Evolutionary conservation across 805 yeast species (phyloP).

Genomic region (Lachancea meyersii): DNA sequence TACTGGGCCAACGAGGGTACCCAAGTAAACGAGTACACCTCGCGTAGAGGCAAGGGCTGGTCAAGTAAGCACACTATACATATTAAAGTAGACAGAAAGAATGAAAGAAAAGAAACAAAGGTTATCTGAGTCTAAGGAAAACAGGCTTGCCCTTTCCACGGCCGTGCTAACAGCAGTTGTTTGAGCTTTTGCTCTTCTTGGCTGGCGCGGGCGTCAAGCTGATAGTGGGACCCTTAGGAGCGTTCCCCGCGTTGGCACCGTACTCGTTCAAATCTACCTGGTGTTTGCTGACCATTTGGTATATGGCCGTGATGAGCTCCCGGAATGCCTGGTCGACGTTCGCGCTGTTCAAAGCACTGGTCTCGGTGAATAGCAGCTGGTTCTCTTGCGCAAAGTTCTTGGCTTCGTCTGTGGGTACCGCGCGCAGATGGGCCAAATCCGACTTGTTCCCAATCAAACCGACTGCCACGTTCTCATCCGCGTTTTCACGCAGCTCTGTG

Average conservation of each 20-base stretch:
- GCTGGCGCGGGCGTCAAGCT: conserved; percentile 90
- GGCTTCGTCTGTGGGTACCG: conserved; percentile 97
- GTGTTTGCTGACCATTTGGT: conserved; percentile 89
- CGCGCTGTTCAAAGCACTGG: conserved; percentile 88
- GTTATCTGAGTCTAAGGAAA: background rate
- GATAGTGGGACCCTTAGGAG: conserved; percentile 84
- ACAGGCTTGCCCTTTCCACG: too few species aligned
- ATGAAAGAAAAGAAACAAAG: background rate
- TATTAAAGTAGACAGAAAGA: background rate
- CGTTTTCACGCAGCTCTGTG: conserved; percentile 86
- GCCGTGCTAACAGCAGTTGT: conserved; percentile 66
- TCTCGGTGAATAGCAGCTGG: conserved; percentile 87
- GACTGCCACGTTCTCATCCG: conserved; percentile 89
- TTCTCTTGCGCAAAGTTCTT: conserved; percentile 90
- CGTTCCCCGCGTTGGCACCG: conserved; percentile 34
- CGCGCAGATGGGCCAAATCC: conserved; percentile 86
- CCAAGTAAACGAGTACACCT: too few species aligned
- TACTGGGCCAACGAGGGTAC: too few species aligned
- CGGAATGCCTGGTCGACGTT: conserved; percentile 94
- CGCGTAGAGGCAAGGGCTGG: background rate
- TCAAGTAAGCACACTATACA: background rate
- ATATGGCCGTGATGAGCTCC: conserved; percentile 85
- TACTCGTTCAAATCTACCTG: conserved; percentile 82
- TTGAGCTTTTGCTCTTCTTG: conserved; percentile 50
- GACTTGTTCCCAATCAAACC: conserved; percentile 90